These are phyloP conservation scores for Aureobasidium sp. DNA, from an alignment of 2,329 filamentous ascomycete genomes.

Conservation along the genomic window DNA sequence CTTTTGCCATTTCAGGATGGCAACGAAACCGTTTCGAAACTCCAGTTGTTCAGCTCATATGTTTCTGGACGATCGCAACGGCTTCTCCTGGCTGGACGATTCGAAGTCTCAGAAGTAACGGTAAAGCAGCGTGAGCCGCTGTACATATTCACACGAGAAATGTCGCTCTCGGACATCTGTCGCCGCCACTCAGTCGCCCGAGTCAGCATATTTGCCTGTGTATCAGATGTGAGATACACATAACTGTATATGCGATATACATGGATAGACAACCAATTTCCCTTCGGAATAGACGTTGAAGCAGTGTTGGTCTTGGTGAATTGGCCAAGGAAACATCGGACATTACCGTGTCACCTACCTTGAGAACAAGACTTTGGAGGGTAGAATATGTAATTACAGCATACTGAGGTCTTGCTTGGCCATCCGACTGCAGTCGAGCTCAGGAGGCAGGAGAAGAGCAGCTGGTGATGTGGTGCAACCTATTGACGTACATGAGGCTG, in stretches of 20 bases:
- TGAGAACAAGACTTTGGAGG: background rate
- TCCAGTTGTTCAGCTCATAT: conserved; percentile 14
- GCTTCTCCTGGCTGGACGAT: conserved; percentile 9
- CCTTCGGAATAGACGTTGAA: background rate
- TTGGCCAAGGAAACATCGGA: background rate
- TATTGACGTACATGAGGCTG: background rate
- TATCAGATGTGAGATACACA: background rate
- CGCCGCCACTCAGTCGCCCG: background rate
- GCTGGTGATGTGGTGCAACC: too few relatives aligned
- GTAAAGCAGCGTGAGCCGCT: background rate
- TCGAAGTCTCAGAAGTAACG: background rate
- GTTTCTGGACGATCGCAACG: background rate
- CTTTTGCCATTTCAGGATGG: conserved; percentile 1
- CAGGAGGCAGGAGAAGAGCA: too few relatives aligned
- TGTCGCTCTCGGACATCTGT: too few relatives aligned
- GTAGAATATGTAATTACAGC: background rate
- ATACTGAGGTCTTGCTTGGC: too few relatives aligned
- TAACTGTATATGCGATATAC: background rate
- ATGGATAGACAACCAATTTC: background rate
- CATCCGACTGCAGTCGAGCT: too few relatives aligned
- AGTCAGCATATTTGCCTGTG: background rate
- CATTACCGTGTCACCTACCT: background rate
- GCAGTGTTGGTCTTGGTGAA: background rate
- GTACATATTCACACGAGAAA: background rate
- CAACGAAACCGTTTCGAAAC: conserved; percentile 2